phyloP scores from a whole-genome alignment of 495 filamentous ascomycete genomes.

The Clohesyomyces aquaticus region DNA sequence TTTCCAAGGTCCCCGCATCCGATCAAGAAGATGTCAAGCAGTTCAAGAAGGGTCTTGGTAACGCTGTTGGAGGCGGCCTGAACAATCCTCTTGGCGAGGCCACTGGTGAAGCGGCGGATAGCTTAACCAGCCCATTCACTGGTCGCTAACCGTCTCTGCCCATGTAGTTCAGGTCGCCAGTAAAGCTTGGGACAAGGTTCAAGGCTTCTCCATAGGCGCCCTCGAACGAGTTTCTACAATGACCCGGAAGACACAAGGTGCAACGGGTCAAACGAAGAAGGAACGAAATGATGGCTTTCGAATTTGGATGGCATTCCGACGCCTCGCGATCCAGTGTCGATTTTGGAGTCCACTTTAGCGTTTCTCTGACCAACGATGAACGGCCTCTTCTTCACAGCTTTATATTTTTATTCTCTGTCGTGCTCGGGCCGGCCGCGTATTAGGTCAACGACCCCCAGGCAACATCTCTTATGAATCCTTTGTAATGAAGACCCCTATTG shows the following conservation, averaged over 20 bases:
- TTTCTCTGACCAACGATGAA: neutral
- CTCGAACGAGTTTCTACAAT: conserved; percentile 17
- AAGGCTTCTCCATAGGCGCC: conserved; percentile 3
- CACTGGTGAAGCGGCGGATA: conserved; percentile 44
- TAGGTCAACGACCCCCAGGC: too few relatives aligned
- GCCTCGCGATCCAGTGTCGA: too few relatives aligned
- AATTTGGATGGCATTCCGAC: neutral
- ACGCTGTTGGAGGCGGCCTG: conserved; percentile 42
- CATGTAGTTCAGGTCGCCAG: conserved; percentile 8
- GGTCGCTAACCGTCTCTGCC: conserved; percentile 32
- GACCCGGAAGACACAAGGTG: too few relatives aligned
- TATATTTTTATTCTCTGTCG: too few relatives aligned
- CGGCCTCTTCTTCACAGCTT: neutral
- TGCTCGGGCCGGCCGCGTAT: too few relatives aligned
- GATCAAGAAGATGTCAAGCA: conserved; percentile 49
- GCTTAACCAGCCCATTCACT: conserved; percentile 37
- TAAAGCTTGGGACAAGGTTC: conserved; percentile 17
- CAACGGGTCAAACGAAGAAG: too few relatives aligned
- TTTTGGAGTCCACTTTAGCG: neutral
- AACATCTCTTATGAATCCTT: too few relatives aligned
- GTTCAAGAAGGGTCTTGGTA: conserved; percentile 45
- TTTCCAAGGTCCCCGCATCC: conserved; percentile 47
- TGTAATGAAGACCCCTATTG: too few relatives aligned
- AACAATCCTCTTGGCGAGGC: conserved; percentile 48
- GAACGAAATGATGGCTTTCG: neutral